phyloP scores from a whole-genome alignment of 805 yeast species.

The Peterozyma xylosa region DNA sequence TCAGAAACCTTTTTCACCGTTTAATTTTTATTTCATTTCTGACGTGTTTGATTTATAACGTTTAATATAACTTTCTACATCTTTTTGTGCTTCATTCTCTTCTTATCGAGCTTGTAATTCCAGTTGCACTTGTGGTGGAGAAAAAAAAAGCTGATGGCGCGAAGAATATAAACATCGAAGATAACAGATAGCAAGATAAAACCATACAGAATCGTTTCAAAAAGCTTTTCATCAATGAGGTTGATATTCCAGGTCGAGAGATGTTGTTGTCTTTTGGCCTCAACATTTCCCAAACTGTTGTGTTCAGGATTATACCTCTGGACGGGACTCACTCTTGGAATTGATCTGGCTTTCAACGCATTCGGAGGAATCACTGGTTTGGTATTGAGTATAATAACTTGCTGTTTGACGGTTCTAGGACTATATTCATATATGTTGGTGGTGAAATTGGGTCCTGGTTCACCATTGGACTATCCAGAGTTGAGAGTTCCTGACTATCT shows the following conservation, averaged over 20 bases:
- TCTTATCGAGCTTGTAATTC: too few relatives aligned
- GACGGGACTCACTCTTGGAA: constrained; percentile 33
- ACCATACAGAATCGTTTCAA: too few relatives aligned
- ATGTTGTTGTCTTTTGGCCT: constrained; percentile 26
- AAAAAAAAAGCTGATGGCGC: too few relatives aligned
- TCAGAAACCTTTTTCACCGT: too few relatives aligned
- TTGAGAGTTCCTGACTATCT: constrained; percentile 21
- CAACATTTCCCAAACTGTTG: constrained; percentile 42
- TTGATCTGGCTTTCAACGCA: constrained; percentile 19
- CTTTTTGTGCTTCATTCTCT: too few relatives aligned
- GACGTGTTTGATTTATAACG: too few relatives aligned
- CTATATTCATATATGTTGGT: constrained; percentile 47
- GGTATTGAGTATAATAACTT: constrained; percentile 17
- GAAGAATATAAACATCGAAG: too few relatives aligned
- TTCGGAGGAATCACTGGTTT: constrained; percentile 11
- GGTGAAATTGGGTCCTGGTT: constrained; percentile 53
- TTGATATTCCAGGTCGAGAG: constrained; percentile 8
- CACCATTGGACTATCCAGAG: constrained; percentile 50
- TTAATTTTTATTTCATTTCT: too few relatives aligned
- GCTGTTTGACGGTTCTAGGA: constrained; percentile 25
- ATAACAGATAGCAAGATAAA: too few relatives aligned
- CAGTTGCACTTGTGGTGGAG: too few relatives aligned
- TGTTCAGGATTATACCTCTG: constrained; percentile 37
- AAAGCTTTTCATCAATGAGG: too few relatives aligned
- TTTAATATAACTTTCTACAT: too few relatives aligned